Evolutionary conservation across 2,329 filamentous ascomycete genomes (phyloP), one percentile per base, ranked within the genome.

Genomic region (Tolypocladium endophyticum): DNA sequence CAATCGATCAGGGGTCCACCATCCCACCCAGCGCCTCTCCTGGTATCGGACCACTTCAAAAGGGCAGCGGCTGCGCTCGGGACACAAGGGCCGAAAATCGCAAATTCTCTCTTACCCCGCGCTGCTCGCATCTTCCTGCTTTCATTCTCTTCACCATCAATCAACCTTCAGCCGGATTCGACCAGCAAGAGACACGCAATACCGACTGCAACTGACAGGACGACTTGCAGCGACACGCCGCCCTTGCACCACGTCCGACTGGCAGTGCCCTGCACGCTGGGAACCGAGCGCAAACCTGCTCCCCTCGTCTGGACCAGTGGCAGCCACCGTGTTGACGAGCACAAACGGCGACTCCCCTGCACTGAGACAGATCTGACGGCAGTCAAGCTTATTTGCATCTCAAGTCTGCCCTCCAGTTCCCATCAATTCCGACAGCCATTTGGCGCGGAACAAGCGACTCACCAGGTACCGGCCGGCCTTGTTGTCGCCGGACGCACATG

Each of bases 1-100:
- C 76, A 77, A 77, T 77, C 76, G 68, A 69, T 76, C 75, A 71
- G 70, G 70, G 66, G 63, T 65, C 69, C 58, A 58, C 60, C 41
- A 35, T 39, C 55, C 25, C 20, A 30, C 58, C 59, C 71, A 71
- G 68, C 62, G 64, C 59, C 65, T 59, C 69, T 73, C 70, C 68
- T 71, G 64, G 65, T 66, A 71, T 72, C 70, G 68, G 69, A 71
- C 69, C 67, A 71, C 43, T 23, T 56, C 25, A 61, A 60, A 58
- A 62, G 58, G 55, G 56, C 59, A 35, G 30, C 33, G 47, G 52
- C 60, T 57, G 57, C 62, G 23, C 57, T 59, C 57, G 36, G 50
- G 35, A 47, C 41, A 39, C 59, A 60, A 30, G 36, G 18, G 55
- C 38, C 36, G 20, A 30, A 25, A 30, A 4, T 53, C 23, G 57